Percentiles rank a stretch among this genome's conserved stretches.
phyloP scores from a whole-genome alignment of 2,329 filamentous ascomycete species.

The Calonectria fujianensis region DNA sequence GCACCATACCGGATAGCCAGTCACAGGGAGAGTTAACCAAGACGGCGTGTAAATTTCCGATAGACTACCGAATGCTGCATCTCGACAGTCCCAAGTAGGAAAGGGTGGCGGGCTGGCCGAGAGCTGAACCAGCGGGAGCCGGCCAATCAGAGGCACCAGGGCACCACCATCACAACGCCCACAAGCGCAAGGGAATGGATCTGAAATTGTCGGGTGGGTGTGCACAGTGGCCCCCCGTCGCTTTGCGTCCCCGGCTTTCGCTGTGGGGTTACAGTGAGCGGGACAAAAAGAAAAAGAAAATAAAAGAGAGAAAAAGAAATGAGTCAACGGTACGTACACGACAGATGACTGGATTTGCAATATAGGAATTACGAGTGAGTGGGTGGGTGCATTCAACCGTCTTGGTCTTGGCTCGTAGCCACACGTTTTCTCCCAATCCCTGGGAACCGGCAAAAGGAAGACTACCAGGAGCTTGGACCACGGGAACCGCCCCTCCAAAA shows the following conservation, averaged over 20 bases:
- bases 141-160: slow-evolving; percentile 44
- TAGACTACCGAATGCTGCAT: slow-evolving; percentile 47
- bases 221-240: background rate
- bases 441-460: background rate
- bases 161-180: slow-evolving; percentile 19
- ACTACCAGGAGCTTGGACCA: slow-evolving; percentile 14
- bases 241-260: background rate
- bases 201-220: slow-evolving; percentile 6
- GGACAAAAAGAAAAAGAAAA: background rate
- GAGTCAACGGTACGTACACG: background rate
- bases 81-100: slow-evolving; percentile 48
- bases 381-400: background rate
- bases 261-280: slow-evolving; percentile 8
- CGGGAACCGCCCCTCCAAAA: slow-evolving; percentile 11
- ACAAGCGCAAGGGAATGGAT: slow-evolving; percentile 31
- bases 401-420: background rate
- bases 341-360: no score
- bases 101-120: slow-evolving; percentile 55
- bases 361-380: background rate
- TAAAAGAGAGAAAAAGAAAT: background rate
- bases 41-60: slow-evolving; percentile 50
- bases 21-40: slow-evolving; percentile 11
- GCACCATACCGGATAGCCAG: background rate
- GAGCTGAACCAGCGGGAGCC: slow-evolving; percentile 49
- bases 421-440: slow-evolving; percentile 4